Evolutionary conservation across 495 filamentous ascomycete genomes (phyloP), one percentile per base, ranked within the genome.

Genomic region (Astrothelium macrocarpum): DNA sequence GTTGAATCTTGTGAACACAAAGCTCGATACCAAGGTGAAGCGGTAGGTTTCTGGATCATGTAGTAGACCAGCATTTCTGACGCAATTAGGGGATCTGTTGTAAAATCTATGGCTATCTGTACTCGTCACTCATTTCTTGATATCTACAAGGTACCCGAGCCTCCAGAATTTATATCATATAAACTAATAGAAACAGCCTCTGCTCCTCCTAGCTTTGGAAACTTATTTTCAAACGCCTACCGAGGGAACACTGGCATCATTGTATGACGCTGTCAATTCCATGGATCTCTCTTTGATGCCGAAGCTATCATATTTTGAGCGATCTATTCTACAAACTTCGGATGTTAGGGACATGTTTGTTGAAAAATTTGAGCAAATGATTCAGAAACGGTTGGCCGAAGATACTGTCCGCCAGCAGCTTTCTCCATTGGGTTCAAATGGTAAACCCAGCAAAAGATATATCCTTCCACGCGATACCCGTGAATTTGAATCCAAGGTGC

Each of bases 91-190:
- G 94, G 94, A 62, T 95, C 94, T 1, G 85, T 96, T 32, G 92
- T 97, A 32, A 98, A 97, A 76, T 91, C 94, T 1, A 98, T 98
- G 94, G 94, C 94, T n/a, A 97, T 98, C 67, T 98, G 94, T 77
- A 98, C 94, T 3, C 80, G 93, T 56, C 94, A 98, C 78, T 91
- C 94, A n/a, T 98, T 98, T 72, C 80, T 98, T 60, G 93, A 98
- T 74, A 97, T 98, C 63, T 98, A 97, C 76, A 98, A 97, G 83
- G 90, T 90, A 64, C 34, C 34, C 5, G 14, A 5, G 14, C 20
- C 53, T 64, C 42, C 23, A 25, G 25, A n/a, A 16, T 25, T 29
- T 43, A 43, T 34, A 71, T 9, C 23, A 29, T 29, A 20, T 11
- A 26, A 29, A 25, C 49, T 56, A 56, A 56, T 28, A 26, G 26